A percentile compares a stretch with the other conserved stretches of the same genome.
phyloP scores from a whole-genome alignment of 768 basidiomycete species.

The Sistotremastrum niveocremeum region DNA sequence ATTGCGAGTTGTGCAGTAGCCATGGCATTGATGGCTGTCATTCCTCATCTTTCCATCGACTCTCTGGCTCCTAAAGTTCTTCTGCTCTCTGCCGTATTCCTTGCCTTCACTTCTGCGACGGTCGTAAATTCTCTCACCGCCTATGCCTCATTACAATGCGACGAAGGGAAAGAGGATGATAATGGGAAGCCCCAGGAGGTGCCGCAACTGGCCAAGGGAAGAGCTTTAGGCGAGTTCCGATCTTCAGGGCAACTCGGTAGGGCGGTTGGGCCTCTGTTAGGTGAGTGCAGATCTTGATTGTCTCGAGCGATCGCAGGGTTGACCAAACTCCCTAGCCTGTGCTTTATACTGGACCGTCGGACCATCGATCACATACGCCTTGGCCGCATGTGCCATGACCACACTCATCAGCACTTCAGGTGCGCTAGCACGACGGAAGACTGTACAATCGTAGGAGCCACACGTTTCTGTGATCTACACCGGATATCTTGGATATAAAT shows the following conservation, averaged over 20 bases:
- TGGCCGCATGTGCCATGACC: constrained; percentile 53
- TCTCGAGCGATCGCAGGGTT: not conserved
- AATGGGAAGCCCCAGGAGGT: constrained; percentile 45
- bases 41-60: constrained; percentile 43
- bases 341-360: constrained; percentile 84
- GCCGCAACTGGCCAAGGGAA: constrained; percentile 67
- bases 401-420: constrained; percentile 18
- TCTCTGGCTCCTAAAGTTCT: constrained; percentile 38
- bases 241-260: constrained; percentile 92
- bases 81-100: constrained; percentile 61
- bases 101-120: constrained; percentile 91
- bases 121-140: constrained; percentile 91
- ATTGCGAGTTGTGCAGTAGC: constrained; percentile 58
- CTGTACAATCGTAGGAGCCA: too few species aligned
- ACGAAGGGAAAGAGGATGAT: constrained; percentile 46
- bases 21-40: constrained; percentile 54
- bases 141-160: constrained; percentile 81
- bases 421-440: too few species aligned
- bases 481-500: too few species aligned
- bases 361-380: constrained; percentile 60
- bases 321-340: constrained; percentile 40
- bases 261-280: constrained; percentile 84
- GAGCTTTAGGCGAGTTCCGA: constrained; percentile 73
- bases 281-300: constrained; percentile 26
- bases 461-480: too few species aligned